These are phyloP conservation scores for Rusavskia elegans DNA, from an alignment of 495 filamentous ascomycete species.

Conservation along the genomic window DNA sequence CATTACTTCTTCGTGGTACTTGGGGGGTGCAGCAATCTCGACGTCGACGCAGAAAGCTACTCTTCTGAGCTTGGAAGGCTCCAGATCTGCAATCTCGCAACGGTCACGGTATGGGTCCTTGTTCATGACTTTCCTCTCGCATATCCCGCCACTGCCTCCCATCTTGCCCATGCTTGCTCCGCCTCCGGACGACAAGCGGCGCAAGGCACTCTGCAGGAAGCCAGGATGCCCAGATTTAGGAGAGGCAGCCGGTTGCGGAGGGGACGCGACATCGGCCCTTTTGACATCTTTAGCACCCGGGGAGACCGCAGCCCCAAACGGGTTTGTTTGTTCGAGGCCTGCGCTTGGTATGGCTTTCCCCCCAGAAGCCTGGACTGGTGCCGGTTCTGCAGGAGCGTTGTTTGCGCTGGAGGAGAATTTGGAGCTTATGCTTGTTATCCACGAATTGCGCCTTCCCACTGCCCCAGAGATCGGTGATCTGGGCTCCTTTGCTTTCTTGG, in stretches of 20 bases:
- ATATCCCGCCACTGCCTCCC: conserved; percentile 36
- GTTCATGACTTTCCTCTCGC: conserved; percentile 71
- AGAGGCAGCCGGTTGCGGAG: conserved; percentile 48
- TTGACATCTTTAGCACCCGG: conserved; percentile 42
- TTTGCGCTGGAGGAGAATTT: conserved; percentile 67
- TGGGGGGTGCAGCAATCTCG: conserved; percentile 67
- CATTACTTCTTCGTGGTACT: conserved; percentile 20
- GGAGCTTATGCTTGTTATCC: conserved; percentile 83
- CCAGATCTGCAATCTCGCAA: conserved; percentile 62
- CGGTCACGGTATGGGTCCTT: conserved; percentile 64
- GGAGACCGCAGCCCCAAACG: conserved; percentile 35
- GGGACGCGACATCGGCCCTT: conserved; percentile 32
- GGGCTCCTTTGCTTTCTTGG: conserved; percentile 17
- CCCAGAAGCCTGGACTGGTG: conserved; percentile 22
- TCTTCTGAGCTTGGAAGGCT: conserved; percentile 62
- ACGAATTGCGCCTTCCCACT: conserved; percentile 53
- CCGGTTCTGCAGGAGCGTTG: conserved; percentile 26
- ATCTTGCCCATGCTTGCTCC: conserved; percentile 23
- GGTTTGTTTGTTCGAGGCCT: conserved; percentile 28
- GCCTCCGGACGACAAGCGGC: conserved; percentile 57
- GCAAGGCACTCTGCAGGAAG: conserved; percentile 66
- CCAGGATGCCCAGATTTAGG: conserved; percentile 49
- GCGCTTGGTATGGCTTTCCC: conserved; percentile 26
- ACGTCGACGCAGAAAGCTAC: conserved; percentile 96
- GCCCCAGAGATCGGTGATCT: conserved; percentile 17